A percentile compares a stretch with the other conserved stretches of the same genome.
Evolutionary conservation across 257 asterid genomes (phyloP).

Genomic region (Perilla frutescens): DNA sequence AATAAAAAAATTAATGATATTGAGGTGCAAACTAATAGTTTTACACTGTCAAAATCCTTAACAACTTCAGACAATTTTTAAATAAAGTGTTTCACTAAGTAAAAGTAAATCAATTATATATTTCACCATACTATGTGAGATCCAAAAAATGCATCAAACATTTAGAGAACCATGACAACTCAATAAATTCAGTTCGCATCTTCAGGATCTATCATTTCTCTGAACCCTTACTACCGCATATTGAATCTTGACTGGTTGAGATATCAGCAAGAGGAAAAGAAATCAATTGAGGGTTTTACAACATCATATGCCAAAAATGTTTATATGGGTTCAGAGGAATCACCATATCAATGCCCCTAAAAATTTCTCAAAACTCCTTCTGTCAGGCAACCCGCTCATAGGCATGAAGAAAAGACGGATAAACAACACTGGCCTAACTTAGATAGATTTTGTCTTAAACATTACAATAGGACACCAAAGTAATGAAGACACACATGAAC

Average conservation of each 20-base stretch:
- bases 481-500: conserved; percentile 9
- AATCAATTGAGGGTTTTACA: not conserved
- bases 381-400: not conserved
- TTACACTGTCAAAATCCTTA: not conserved
- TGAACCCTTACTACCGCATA: not conserved
- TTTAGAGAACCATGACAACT: not conserved
- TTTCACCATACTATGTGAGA: not conserved
- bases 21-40: not conserved
- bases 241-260: not conserved
- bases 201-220: conserved; percentile 1
- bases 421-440: not conserved
- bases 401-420: too few species aligned
- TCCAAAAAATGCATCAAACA: not conserved
- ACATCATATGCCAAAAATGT: conserved; percentile 1
- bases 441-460: not conserved
- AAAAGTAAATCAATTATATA: conserved; percentile 5
- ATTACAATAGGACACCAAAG: not conserved
- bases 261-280: not conserved
- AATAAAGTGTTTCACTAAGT: not conserved
- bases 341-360: not conserved
- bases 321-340: not conserved
- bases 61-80: conserved; percentile 9
- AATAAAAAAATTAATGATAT: not conserved
- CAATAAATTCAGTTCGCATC: not conserved
- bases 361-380: not conserved